Evolutionary conservation across 2,329 filamentous ascomycete genomes (phyloP), one percentile per base, ranked within the genome.

Genomic region (Penicillium olsonii): DNA sequence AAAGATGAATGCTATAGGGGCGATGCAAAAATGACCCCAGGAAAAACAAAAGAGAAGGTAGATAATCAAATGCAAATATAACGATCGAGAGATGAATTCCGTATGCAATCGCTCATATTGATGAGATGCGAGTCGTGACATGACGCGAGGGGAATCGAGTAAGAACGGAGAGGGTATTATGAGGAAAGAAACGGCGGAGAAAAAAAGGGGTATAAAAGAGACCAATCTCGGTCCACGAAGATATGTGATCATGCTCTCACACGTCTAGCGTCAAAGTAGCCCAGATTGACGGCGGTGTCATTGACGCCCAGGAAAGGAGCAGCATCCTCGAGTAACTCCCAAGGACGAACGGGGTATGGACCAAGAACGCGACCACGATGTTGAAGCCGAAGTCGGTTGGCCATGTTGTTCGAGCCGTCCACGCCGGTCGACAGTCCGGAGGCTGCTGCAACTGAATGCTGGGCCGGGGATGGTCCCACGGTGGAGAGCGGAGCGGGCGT

Each of bases 291-390:
- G 17, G 73, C 71, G 4, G 74, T 76, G 50, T 76, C 74, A 50
- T 76, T 76, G n/a, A 64, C 60, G 19, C 73, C 71, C 18, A 71
- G 57, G 15, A 74, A 66, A 2, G 74, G 74, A 15, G 74, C 72
- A 10, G 74, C 69, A 49, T 75, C 74, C 53, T 73, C 71, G 19
- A 76, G 63, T 48, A 75, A 66, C 50, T 76, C 74, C 74, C 74
- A 76, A 22, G 68, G 68, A 18, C 69, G 69, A 9, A 71, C 53
- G 2, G 66, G 65, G 42, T 67, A 74, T 2, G 68, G 53, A 2
- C 69, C 70, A 27, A 68, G 50, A 5, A 64, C 50, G 18, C 67
- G 66, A 9, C 69, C 70, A 22, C 66, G 66, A 26, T 68, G 61
- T 50, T 75, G 69, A 33, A 74, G 56, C 34, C 68, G 68, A 31